Percentiles rank a stretch among this genome's conserved stretches.
phyloP scores from a whole-genome alignment of 805 yeast genomes.

The Ogataea nakhonphanomensis region DNA sequence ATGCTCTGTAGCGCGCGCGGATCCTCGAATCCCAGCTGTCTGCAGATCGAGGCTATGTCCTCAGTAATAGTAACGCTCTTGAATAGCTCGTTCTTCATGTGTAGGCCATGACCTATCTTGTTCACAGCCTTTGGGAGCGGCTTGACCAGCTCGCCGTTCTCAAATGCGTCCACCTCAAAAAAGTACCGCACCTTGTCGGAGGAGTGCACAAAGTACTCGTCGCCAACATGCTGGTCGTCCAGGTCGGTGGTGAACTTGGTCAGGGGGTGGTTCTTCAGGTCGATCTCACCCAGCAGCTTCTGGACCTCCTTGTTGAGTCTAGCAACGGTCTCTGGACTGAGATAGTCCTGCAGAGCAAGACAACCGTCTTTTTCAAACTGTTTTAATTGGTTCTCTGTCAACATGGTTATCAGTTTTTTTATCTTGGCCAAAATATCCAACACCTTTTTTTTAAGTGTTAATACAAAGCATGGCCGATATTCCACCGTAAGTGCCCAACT shows the following conservation, averaged over 20 bases:
- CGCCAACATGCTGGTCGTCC: conserved; percentile 62
- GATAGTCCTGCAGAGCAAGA: conserved; percentile 54
- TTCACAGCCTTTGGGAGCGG: conserved; percentile 60
- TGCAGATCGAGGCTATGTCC: conserved; percentile 49
- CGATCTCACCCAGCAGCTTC: conserved; percentile 45
- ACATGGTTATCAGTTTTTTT: conserved; percentile 3
- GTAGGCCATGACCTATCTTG: conserved; percentile 79
- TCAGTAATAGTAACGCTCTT: conserved; percentile 46
- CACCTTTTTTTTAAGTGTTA: not conserved
- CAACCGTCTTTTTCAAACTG: conserved; percentile 56
- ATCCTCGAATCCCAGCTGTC: conserved; percentile 50
- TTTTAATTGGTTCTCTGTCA: conserved; percentile 48
- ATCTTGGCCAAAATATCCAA: too few species aligned
- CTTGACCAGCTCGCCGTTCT: conserved; percentile 45
- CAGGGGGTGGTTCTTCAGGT: conserved; percentile 56
- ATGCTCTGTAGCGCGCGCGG: conserved; percentile 75
- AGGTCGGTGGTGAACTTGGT: conserved; percentile 63
- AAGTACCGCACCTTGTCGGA: conserved; percentile 67
- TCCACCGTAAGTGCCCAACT: conserved; percentile 31
- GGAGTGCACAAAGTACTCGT: conserved; percentile 64
- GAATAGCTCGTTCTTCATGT: conserved; percentile 51
- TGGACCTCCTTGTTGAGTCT: conserved; percentile 42
- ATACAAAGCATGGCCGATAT: conserved; percentile 32
- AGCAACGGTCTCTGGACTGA: conserved; percentile 39
- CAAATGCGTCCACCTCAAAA: conserved; percentile 68